Evolutionary conservation across 345 rosid species (phyloP).

Genomic region (Draba incana): DNA sequence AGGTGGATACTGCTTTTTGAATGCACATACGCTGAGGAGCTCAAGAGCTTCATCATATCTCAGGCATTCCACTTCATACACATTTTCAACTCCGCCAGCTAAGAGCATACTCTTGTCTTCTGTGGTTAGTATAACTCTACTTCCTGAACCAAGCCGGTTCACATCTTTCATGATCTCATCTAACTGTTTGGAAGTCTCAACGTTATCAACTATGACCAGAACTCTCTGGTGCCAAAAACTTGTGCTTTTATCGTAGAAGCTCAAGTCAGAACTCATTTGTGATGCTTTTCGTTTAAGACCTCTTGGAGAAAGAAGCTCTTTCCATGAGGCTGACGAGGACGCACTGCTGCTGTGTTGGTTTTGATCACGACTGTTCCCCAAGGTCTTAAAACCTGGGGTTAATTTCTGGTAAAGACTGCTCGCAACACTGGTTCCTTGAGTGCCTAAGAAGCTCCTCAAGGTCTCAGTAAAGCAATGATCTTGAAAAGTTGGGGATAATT

Average conservation of each 20-base stretch:
- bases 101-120: neutral
- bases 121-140: neutral
- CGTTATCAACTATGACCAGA: conserved; percentile 1
- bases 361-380: neutral
- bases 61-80: neutral
- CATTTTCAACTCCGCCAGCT: neutral
- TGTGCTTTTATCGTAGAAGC: neutral
- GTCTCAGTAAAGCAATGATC: neutral
- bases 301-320: neutral
- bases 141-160: neutral
- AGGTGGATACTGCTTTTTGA: neutral
- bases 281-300: neutral
- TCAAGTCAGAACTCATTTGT: neutral
- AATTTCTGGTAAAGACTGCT: too few species aligned
- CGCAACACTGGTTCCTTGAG: neutral
- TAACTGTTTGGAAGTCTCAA: neutral
- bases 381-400: too few species aligned
- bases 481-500: neutral
- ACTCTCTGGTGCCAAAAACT: neutral
- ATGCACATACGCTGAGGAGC: neutral
- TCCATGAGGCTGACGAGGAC: neutral
- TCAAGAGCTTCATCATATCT: conserved; percentile 5
- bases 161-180: neutral
- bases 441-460: neutral
- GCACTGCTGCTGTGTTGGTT: neutral